Evolutionary conservation across 495 filamentous ascomycete genomes (phyloP), one percentile per base, ranked within the genome.

Genomic region (Lophiotrema nucula): DNA sequence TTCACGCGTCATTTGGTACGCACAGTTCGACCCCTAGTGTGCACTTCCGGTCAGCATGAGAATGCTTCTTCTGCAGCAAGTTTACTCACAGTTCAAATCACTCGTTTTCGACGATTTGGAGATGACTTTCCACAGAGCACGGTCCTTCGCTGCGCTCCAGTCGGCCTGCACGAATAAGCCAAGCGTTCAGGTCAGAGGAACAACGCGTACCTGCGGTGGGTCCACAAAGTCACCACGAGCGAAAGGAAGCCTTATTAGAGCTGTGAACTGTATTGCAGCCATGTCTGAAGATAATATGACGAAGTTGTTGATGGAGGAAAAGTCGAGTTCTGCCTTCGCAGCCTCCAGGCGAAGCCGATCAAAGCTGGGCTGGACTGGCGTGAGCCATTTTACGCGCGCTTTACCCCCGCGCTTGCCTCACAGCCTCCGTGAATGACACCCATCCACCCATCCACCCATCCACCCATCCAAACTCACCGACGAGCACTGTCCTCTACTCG

Each of bases 201-300:
- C n/a, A n/a, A n/a, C n/a, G 18, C 81, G 66, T 78, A 92, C 92
- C 45, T 85, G 84, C 6, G 88, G 88, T 41, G 95, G 93, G 72
- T 98, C 93, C 31, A 90, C 80, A 74, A 97, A 98, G 46, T 88
- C 84, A 18, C 87, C 85, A 55, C 93, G 81, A 15, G 87, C 81
- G 70, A 97, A 95, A 10, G 93, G 93, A 13, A 97, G 78, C 11
- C 92, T 83, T 47, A 98, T 81, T 62, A 96, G 88, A 55, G 92
- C 86, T 23, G 89, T 92, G 62, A 80, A 85, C 33, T 79, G 79
- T 16, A 73, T 64, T 0, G 38, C 21, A 8, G 46, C 21, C 60
- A 63, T 63, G 12, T 43, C 35, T 19, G 2, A 4, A 19, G 28
- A n/a, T n/a, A n/a, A n/a, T n/a, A n/a, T n/a, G n/a, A n/a, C n/a